phyloP scores from a whole-genome alignment of 2,329 filamentous ascomycete species.

The Arthrinium puccinioides region DNA sequence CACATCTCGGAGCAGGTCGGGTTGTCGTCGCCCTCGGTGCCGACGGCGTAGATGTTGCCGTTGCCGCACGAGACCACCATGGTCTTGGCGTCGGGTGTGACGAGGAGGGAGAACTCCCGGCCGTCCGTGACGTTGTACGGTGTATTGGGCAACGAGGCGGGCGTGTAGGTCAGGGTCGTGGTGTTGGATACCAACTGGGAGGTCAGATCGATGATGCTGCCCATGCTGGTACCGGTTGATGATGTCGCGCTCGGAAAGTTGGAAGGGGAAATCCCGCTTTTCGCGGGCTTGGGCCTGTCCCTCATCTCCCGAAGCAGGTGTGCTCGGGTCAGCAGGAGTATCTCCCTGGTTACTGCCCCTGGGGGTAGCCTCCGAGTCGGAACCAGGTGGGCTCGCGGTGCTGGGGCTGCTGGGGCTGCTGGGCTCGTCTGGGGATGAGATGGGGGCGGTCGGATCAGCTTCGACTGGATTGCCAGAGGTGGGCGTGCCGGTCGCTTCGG shows the following conservation, averaged over 20 bases:
- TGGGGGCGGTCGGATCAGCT: neutral
- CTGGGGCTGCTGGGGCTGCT: neutral
- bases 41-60: neutral
- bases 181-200: neutral
- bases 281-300: too few relatives aligned
- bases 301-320: too few relatives aligned
- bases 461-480: neutral
- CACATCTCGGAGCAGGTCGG: neutral
- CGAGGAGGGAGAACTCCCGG: neutral
- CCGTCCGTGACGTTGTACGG: neutral
- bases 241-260: neutral
- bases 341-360: too few relatives aligned
- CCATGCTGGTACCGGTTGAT: neutral
- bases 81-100: neutral
- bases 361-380: too few relatives aligned
- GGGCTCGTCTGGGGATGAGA: neutral
- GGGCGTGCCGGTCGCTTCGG: neutral
- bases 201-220: neutral
- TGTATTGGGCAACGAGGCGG: neutral
- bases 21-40: neutral
- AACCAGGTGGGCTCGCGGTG: too few relatives aligned
- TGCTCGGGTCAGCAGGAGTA: too few relatives aligned
- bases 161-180: neutral
- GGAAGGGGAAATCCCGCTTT: neutral
- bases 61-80: neutral